Base-by-base conservation (phyloP, 2,329 filamentous ascomycete genomes). In the Metarhizium guizhouense region DNA sequence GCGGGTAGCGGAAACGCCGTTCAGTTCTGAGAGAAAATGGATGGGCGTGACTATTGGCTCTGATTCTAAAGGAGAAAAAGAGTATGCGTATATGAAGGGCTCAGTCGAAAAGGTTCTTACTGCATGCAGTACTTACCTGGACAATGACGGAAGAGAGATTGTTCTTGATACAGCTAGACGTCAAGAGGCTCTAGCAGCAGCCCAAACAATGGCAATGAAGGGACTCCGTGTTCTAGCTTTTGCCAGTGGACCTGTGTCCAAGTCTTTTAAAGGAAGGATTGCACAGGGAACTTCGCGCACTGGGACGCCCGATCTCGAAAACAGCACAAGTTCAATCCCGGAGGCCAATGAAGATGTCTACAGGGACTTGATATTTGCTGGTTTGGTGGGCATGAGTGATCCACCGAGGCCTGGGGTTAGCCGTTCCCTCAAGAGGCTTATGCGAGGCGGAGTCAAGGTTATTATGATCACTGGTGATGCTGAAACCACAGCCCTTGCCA, bases 381-480 rank as follows among this genome's bases (percentile, higher is more conserved):
- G 94, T 4, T 73, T 97, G 32, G 90, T 97, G 32, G 94, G 94
- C 51, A 99, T 99, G 93, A 96, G 90, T 62, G 94, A 99, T 68
- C 94, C 94, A 4, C 94, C 94, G 3, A 81, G 94, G 52, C 90
- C 91, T 61, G 91, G 91, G 47, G 94, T 99, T 8, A 88, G 90
- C 62, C 86, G 87, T 60, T 91, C 93, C 6, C 96, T 99, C 62
- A 82, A 90, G 62, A 86, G 88, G 59, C 76, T 99, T 55, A 93
- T 97, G 86, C 85, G 90, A 51, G 94, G 94, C 54, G 93, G 93
- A 43, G 94, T 99, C 59, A 94, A 91, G 70, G 90, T 99, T 51
- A 95, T 99, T 63, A 99, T 99, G 94, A 97, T 99, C 62, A 99
- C 94, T 10, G 94, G 94, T 57, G 94, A 99, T 70, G 90, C 94